phyloP scores from a whole-genome alignment of 208 protist genomes.

The Acanthamoeba healyi region DNA sequence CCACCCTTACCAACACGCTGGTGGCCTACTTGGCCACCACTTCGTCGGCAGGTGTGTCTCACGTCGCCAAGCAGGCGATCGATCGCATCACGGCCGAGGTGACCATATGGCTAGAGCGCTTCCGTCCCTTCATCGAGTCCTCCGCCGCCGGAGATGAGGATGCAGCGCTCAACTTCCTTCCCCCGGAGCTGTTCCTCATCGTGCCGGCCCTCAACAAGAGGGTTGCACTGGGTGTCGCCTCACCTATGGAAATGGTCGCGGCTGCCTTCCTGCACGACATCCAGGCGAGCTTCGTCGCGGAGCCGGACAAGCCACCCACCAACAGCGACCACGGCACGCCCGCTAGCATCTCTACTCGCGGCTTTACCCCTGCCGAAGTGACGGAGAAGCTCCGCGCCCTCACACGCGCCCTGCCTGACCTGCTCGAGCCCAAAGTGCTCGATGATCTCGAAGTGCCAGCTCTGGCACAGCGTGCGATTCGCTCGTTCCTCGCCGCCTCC shows the following conservation, averaged over 20 bases:
- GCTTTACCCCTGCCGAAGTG: neutral
- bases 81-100: neutral
- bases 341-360: neutral
- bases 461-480: neutral
- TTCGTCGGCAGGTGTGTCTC: neutral
- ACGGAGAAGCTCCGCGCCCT: neutral
- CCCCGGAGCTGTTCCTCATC: slow-evolving; percentile 53
- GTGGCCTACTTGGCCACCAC: neutral
- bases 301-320: too few species aligned
- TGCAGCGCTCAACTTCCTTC: slow-evolving; percentile 3
- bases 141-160: neutral
- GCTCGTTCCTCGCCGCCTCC: neutral
- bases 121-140: slow-evolving; percentile 5
- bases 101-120: neutral
- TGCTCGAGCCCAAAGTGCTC: neutral
- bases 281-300: neutral
- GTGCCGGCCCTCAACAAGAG: slow-evolving; percentile 9
- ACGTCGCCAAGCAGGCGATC: slow-evolving; percentile 22
- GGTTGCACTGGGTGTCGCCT: neutral
- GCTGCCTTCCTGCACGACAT: slow-evolving; percentile 34
- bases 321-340: neutral
- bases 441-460: neutral
- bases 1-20: slow-evolving; percentile 7
- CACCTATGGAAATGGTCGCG: slow-evolving; percentile 55
- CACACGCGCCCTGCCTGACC: neutral